phyloP scores from a whole-genome alignment of 768 basidiomycete species.

The Pleurotus pulmonarius region DNA sequence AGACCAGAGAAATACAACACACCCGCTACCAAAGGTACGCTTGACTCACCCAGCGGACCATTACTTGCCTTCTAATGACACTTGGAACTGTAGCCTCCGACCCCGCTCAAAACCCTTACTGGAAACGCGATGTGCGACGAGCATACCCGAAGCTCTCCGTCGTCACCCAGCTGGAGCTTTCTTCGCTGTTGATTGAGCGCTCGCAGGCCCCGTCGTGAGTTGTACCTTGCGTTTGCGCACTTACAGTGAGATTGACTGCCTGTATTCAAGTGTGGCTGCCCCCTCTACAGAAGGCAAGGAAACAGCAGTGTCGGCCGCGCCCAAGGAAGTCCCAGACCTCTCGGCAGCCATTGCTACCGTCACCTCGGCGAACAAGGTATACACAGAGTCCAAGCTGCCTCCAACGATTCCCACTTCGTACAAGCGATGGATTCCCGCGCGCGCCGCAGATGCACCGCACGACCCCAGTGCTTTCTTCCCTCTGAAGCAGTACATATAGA shows the following conservation, averaged over 20 bases:
- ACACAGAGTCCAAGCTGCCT: constrained; percentile 63
- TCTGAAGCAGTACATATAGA: constrained; percentile 62
- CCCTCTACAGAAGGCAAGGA: constrained; percentile 33
- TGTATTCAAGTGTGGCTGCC: constrained; percentile 43
- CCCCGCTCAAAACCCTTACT: constrained; percentile 88
- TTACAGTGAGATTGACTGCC: no score
- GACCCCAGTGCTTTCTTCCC: constrained; percentile 81
- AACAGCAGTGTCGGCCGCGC: constrained; percentile 40
- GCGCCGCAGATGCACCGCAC: constrained; percentile 78
- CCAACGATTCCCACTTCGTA: constrained; percentile 66
- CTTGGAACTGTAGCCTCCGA: constrained; percentile 61
- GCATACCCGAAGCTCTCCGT: constrained; percentile 91
- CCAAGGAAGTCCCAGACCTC: constrained; percentile 51
- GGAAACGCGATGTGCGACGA: constrained; percentile 92
- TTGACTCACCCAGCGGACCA: neutral
- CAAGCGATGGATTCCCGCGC: constrained; percentile 72
- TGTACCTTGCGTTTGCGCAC: neutral
- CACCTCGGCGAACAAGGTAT: constrained; percentile 51
- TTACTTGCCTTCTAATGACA: neutral
- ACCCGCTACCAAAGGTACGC: constrained; percentile 81
- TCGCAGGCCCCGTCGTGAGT: constrained; percentile 64
- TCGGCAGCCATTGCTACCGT: constrained; percentile 71
- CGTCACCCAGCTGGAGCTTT: constrained; percentile 80
- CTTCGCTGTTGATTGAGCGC: constrained; percentile 78
- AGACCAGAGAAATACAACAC: constrained; percentile 83